phyloP scores from a whole-genome alignment of 75 land plant species.

The Larix kaempferi region DNA sequence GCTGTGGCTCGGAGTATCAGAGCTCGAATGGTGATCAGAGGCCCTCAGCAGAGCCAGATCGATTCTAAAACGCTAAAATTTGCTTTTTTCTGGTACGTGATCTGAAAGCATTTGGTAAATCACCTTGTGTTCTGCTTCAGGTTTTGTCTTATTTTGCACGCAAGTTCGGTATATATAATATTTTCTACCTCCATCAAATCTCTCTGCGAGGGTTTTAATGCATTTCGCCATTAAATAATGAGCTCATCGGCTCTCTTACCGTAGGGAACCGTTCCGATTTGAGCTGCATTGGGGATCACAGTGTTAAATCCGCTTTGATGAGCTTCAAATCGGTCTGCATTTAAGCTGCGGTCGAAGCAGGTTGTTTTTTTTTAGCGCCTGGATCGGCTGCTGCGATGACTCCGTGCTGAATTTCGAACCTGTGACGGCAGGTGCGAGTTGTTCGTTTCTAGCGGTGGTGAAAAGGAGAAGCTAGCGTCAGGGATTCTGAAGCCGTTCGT shows the following conservation, averaged over 20 bases:
- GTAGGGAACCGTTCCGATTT: not conserved
- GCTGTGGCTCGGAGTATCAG: not conserved
- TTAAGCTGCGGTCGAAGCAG: not conserved
- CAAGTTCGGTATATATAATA: no score
- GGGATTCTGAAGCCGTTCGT: constrained; percentile 79
- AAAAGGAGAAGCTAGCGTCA: constrained; percentile 75
- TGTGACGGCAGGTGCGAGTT: constrained; percentile 65
- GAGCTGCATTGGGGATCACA: not conserved
- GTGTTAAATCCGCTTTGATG: not conserved
- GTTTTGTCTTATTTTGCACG: not conserved
- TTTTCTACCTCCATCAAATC: no score
- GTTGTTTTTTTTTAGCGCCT: no score
- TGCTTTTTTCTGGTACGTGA: not conserved
- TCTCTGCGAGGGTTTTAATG: constrained; percentile 2
- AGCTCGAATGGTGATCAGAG: constrained; percentile 3
- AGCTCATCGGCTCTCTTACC: no score
- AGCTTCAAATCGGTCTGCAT: not conserved
- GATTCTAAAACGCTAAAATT: not conserved
- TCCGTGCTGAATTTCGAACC: not conserved
- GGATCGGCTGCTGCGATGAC: no score
- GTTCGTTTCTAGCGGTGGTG: constrained; percentile 61
- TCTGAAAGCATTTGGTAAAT: not conserved
- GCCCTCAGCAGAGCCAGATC: not conserved
- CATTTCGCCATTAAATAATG: no score
- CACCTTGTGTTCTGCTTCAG: not conserved